Evolutionary conservation across 1,139 yeast species (phyloP), one percentile per base, ranked within the genome.

Genomic region (Geotrichum aggregatum): DNA sequence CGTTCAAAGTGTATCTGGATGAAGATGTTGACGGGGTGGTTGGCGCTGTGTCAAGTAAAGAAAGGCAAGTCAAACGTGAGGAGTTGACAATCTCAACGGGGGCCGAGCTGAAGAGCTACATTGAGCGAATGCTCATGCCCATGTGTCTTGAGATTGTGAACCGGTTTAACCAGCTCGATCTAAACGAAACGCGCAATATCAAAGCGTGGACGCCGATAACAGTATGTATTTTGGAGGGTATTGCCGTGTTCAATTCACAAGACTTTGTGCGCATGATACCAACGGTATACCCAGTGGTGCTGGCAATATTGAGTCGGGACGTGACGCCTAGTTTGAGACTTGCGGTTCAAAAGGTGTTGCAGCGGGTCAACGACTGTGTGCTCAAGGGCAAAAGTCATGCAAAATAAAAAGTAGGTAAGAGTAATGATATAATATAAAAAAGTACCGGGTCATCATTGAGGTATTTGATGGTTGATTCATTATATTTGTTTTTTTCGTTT

Each of bases 161-260:
- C 52, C 79, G 92, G 53, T 91, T 81, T 66, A 77, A 83, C 35
- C 77, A 77, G 10, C 76, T 89, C 59, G 95, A 87, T 59, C 73
- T 79, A 39, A 80, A 82, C 48, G 75, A 89, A 69, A 87, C 84
- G 58, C 78, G 95, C 61, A 87, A 87, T 66, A 81, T 91, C 43
- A 75, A 79, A 22, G 84, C 95, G 3, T 86, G 97, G 94, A 78
- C 86, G 63, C 98, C 98, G 0, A 97, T 92, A 21, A 87, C 91
- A 42, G 84, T 87, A 40, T 95, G 87, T 63, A 84, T 92, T 33
- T 73, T 84, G 58, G 91, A 85, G 66, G 96, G 96, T 3, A 85
- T 84, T 63, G 78, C 80, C 45, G 87, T 83, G 63, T 77, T 92
- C 59, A 87, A 84, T 60, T 87, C 83, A 46, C 79, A 71, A 1